A percentile compares a stretch with the other conserved stretches of the same genome.
Conservation (phyloP, 139 green algal genomes). For the Auxenochlorella protothecoides region DNA sequence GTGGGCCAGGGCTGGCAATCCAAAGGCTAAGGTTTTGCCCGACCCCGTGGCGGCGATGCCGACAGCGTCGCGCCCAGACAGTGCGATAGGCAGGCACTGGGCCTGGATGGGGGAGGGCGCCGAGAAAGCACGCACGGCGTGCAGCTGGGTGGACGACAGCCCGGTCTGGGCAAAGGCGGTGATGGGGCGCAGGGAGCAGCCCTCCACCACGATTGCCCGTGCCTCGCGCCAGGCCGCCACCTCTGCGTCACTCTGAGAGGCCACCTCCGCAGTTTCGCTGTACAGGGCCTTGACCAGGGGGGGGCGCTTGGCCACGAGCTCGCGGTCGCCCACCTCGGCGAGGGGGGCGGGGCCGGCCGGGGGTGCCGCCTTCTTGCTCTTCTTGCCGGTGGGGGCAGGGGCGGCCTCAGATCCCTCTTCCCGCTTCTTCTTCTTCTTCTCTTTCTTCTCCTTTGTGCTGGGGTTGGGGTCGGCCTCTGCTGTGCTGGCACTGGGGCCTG, state of each 20-base stretch:
- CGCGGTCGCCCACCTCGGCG: slow-evolving; percentile 43
- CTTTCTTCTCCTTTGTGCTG: slow-evolving; percentile 17
- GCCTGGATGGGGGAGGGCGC: slow-evolving; percentile 71
- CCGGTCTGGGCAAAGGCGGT: slow-evolving; percentile 32
- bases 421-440: slow-evolving; percentile 15
- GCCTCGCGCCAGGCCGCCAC: slow-evolving; percentile 32
- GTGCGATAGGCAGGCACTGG: slow-evolving; percentile 72
- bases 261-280: slow-evolving; percentile 25
- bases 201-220: slow-evolving; percentile 39
- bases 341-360: slow-evolving; percentile 4
- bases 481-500: background rate
- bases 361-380: slow-evolving; percentile 6
- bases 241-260: slow-evolving; percentile 21
- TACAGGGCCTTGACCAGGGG: slow-evolving; percentile 55
- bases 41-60: slow-evolving; percentile 79
- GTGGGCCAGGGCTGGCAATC: slow-evolving; percentile 70
- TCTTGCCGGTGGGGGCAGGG: background rate
- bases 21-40: slow-evolving; percentile 77
- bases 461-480: background rate
- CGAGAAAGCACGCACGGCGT: slow-evolving; percentile 49
- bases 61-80: slow-evolving; percentile 70
- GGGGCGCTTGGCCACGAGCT: slow-evolving; percentile 30
- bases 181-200: slow-evolving; percentile 16
- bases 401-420: slow-evolving; percentile 1
- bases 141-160: slow-evolving; percentile 50